A percentile compares a stretch with the other conserved stretches of the same genome.
phyloP scores from a whole-genome alignment of 1,139 yeast genomes.

The Yamadazyma taylorii region DNA sequence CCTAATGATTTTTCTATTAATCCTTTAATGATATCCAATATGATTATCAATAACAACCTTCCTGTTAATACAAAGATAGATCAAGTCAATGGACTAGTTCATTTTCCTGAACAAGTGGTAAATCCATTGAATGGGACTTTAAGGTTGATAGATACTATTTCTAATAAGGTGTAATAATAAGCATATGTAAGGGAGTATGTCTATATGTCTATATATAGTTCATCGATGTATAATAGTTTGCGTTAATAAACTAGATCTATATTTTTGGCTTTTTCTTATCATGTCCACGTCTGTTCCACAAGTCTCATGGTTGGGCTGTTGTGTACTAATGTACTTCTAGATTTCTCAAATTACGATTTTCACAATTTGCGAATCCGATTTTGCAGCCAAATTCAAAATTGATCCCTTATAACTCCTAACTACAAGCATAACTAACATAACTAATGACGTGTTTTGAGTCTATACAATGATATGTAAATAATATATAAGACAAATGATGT shows the following conservation, averaged over 20 bases:
- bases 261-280: too few relatives aligned
- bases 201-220: too few relatives aligned
- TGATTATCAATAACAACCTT: constrained; percentile 37
- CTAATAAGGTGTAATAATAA: constrained; percentile 1
- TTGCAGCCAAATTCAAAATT: too few relatives aligned
- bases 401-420: too few relatives aligned
- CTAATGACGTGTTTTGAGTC: not conserved
- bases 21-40: constrained; percentile 28
- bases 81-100: constrained; percentile 27
- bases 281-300: too few relatives aligned
- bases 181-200: not conserved
- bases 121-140: constrained; percentile 9
- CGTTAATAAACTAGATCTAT: not conserved
- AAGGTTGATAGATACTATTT: constrained; percentile 16
- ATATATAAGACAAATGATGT: not conserved
- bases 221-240: not conserved
- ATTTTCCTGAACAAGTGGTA: constrained; percentile 22
- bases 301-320: too few relatives aligned
- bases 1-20: constrained; percentile 18
- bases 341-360: too few relatives aligned
- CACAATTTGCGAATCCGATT: too few relatives aligned
- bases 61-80: constrained; percentile 33
- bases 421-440: too few relatives aligned
- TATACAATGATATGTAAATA: not conserved
- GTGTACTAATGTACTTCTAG: too few relatives aligned